Base-by-base conservation (phyloP, 2,329 filamentous ascomycete genomes). In the Byssochlamys sp. region DNA sequence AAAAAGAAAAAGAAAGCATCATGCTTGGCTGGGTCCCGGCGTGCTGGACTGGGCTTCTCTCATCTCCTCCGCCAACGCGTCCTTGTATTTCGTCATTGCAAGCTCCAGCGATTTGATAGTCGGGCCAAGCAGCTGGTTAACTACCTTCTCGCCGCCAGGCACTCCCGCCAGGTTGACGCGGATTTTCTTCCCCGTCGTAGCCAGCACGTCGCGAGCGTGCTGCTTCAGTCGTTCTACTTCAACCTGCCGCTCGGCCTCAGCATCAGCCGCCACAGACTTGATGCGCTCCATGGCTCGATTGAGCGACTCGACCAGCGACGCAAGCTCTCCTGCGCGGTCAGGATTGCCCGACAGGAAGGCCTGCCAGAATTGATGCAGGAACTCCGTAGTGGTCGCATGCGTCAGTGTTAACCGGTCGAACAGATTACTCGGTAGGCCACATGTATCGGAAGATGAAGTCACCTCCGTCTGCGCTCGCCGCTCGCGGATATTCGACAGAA, bases 361-460 rank as follows among this genome's bases (percentile, higher is more conserved):
- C 33, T 84, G 82, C 92, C 92, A 99, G 77, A 99, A 99, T 71
- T 97, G 95, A 66, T 92, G 89, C n/a, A 99, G 78, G 67, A 97
- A 99, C 69, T 99, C 94, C 39, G 89, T 87, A 0, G 90, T 95
- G 0, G 94, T 99, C 55, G 91, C 91, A 70, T 97, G 91, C 0
- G 92, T 96, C 57, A 88, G 79, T 11, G 78, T 80, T n/a, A 89
- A 68, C 19, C 81, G 81, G 62, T 88, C 84, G 62, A 84, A 85
- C 1, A 84, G 75, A 2, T 71, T 65, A 7, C 73, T 62, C 1
- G 80, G 77, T 14, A 83, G 71, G 3, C 79, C 80, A 31, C 73
- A 76, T 1, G 75, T 75, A 31, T 69, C 67, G 6, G 74, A 68
- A 2, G 65, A 65, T 2, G 71, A 63, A 4, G 65, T 64, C 49